phyloP scores from a whole-genome alignment of 345 rosid species.

The Dipteronia dyeriana region DNA sequence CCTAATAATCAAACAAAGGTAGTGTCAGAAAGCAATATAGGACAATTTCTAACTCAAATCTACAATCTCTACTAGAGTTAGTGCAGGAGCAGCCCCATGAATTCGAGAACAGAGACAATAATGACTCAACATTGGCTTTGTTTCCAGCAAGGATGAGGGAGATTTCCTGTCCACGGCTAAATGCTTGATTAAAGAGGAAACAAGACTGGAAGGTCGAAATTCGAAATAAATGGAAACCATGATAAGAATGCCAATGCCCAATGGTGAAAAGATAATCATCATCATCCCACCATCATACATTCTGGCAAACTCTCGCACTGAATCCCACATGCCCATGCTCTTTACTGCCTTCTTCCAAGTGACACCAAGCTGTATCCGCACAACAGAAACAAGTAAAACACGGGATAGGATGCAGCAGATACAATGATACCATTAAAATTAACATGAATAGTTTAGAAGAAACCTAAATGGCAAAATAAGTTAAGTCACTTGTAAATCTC shows the following conservation, averaged over 20 bases:
- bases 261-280: slow-evolving; percentile 67
- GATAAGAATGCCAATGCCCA: too few relatives aligned
- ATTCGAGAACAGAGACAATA: background rate
- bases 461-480: too few relatives aligned
- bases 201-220: slow-evolving; percentile 85
- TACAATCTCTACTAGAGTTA: background rate
- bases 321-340: slow-evolving; percentile 92
- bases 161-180: slow-evolving; percentile 97
- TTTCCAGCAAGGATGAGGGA: slow-evolving; percentile 97
- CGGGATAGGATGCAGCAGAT: too few relatives aligned
- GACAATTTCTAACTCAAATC: background rate
- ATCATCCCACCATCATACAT: slow-evolving; percentile 99
- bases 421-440: too few relatives aligned
- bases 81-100: background rate
- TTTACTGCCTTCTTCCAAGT: slow-evolving; percentile 73
- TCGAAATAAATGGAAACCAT: slow-evolving; percentile 89
- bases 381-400: background rate
- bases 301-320: too few relatives aligned
- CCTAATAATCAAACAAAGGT: background rate
- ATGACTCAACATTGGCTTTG: slow-evolving; percentile 79
- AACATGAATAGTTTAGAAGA: too few relatives aligned
- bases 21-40: background rate
- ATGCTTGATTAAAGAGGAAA: slow-evolving; percentile 97
- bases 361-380: slow-evolving; percentile 55
- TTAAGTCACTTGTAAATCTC: too few relatives aligned